phyloP scores from a whole-genome alignment of 495 filamentous ascomycete species.

The Corynascus novoguineensis region DNA sequence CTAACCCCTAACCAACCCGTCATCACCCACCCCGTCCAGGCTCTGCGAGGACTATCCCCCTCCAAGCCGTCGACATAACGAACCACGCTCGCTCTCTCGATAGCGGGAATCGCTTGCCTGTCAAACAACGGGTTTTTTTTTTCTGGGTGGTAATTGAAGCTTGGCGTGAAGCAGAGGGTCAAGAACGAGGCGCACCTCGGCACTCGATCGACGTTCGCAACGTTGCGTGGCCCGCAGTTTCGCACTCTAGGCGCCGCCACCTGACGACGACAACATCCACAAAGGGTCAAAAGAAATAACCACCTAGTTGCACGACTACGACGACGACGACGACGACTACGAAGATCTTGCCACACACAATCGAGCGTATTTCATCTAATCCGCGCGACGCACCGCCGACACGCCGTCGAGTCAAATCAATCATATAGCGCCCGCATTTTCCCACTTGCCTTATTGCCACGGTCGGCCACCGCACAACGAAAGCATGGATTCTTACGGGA shows the following conservation, averaged over 20 bases:
- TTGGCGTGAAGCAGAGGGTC: not conserved
- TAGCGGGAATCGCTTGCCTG: slow-evolving; percentile 13
- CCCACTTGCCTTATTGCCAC: not conserved
- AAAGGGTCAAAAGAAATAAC: not conserved
- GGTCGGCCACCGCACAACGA: not conserved
- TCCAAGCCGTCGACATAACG: slow-evolving; percentile 13
- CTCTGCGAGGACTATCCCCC: slow-evolving; percentile 16
- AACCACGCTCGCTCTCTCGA: slow-evolving; percentile 15
- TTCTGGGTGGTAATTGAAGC: not conserved
- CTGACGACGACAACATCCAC: slow-evolving; percentile 4
- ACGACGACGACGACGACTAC: not conserved
- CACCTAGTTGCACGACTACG: not conserved
- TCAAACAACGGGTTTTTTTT: slow-evolving; percentile 12
- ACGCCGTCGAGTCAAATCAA: not conserved
- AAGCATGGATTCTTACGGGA: slow-evolving; percentile 25
- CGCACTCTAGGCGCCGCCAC: slow-evolving; percentile 20
- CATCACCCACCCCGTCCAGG: not conserved
- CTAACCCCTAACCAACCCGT: not conserved
- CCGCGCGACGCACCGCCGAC: not conserved
- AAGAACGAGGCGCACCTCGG: not conserved
- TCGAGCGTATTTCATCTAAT: not conserved
- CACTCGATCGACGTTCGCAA: slow-evolving; percentile 11
- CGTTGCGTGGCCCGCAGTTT: slow-evolving; percentile 24
- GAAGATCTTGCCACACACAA: not conserved
- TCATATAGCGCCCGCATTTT: not conserved